phyloP scores from a whole-genome alignment of 495 filamentous ascomycete species.

The Aspergillus panamensis region DNA sequence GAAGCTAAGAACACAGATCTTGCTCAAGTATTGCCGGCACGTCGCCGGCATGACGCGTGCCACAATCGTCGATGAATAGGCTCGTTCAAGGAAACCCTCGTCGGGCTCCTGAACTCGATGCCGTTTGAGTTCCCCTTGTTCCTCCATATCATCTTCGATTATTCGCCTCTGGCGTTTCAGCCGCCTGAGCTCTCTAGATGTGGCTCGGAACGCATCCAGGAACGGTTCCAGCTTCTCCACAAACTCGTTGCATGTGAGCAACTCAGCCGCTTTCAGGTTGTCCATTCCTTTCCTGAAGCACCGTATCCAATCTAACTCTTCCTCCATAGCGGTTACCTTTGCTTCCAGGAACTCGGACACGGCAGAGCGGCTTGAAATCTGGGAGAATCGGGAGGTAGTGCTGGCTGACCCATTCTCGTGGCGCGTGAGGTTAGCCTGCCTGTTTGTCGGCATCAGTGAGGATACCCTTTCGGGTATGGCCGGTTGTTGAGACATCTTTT shows the following conservation, averaged over 20 bases:
- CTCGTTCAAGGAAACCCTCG: slow-evolving; percentile 12
- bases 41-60: slow-evolving; percentile 15
- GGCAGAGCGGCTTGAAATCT: background rate
- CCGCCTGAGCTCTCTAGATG: background rate
- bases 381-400: background rate
- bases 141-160: background rate
- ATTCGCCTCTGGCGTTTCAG: background rate
- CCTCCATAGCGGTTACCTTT: background rate
- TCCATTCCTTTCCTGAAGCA: background rate
- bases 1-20: too few species aligned
- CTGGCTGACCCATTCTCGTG: background rate
- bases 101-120: slow-evolving; percentile 1
- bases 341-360: background rate
- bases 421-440: background rate
- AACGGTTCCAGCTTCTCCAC: background rate
- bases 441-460: background rate
- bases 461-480: background rate
- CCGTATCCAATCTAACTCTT: background rate
- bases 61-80: slow-evolving; percentile 15
- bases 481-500: background rate
- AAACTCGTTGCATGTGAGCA: background rate
- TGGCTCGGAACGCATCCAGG: background rate
- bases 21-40: background rate
- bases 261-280: background rate
- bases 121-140: slow-evolving; percentile 7